These are phyloP conservation scores for Xylaria polymorpha DNA, from an alignment of 2,329 filamentous ascomycete genomes.

Conservation along the genomic window DNA sequence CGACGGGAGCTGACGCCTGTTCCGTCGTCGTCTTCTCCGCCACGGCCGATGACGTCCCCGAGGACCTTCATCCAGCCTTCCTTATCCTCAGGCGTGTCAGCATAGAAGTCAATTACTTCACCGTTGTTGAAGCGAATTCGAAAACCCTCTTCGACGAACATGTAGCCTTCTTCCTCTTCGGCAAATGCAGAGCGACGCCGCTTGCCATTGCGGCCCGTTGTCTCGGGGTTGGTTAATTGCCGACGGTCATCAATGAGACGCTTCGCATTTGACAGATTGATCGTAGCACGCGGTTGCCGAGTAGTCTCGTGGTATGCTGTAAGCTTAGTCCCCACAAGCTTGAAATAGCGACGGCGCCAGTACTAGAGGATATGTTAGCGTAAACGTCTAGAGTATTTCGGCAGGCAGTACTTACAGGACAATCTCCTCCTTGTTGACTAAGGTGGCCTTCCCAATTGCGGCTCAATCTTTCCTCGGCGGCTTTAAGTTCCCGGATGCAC, in stretches of 20 bases:
- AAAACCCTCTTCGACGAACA: slow-evolving; percentile 99
- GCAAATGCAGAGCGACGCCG: slow-evolving; percentile 95
- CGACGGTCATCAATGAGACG: slow-evolving; percentile 94
- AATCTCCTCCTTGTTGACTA: slow-evolving; percentile 97
- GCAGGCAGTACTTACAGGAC: slow-evolving; percentile 77
- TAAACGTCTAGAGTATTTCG: slow-evolving; percentile 1
- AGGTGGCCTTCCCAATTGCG: slow-evolving; percentile 88
- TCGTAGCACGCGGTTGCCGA: slow-evolving; percentile 93
- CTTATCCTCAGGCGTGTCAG: slow-evolving; percentile 87
- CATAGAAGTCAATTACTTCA: slow-evolving; percentile 98
- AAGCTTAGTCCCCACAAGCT: slow-evolving; percentile 87
- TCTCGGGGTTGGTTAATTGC: slow-evolving; percentile 84
- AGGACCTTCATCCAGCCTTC: slow-evolving; percentile 95
- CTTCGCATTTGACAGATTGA: slow-evolving; percentile 92
- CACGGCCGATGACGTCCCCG: slow-evolving; percentile 73
- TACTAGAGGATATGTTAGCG: slow-evolving; percentile 70
- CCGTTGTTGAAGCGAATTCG: slow-evolving; percentile 98
- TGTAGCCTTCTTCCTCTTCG: slow-evolving; percentile 98
- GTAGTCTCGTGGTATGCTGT: slow-evolving; percentile 97
- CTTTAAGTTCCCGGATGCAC: slow-evolving; percentile 91
- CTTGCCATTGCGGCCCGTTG: slow-evolving; percentile 77
- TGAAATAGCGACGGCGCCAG: slow-evolving; percentile 98
- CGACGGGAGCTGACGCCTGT: slow-evolving; percentile 57
- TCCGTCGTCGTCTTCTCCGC: slow-evolving; percentile 63
- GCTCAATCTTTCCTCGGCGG: slow-evolving; percentile 82